Conservation (phyloP, 805 yeast genomes). For the Candida loeiensis region DNA sequence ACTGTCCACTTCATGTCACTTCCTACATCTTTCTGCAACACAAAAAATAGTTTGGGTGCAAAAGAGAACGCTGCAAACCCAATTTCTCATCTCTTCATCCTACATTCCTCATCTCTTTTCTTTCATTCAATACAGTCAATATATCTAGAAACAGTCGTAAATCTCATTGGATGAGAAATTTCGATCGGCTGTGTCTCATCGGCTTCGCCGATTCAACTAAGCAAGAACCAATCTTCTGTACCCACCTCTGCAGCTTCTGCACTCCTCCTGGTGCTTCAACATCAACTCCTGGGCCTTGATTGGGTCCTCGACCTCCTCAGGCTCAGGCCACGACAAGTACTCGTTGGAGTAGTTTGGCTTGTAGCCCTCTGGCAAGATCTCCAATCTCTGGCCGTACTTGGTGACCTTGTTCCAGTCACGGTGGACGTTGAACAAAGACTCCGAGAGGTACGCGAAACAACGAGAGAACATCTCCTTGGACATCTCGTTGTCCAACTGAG, state of each 20-base stretch:
- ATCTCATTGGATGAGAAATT: no score
- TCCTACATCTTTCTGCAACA: no score
- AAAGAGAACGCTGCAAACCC: no score
- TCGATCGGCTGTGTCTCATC: no score
- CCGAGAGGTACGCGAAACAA: slow-evolving; percentile 54
- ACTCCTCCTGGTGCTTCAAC: slow-evolving; percentile 43
- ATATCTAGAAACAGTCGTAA: no score
- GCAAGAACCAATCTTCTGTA: slow-evolving; percentile 40
- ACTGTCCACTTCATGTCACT: no score
- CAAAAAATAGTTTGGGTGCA: no score
- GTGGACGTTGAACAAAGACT: slow-evolving; percentile 48
- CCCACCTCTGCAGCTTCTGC: slow-evolving; percentile 44
- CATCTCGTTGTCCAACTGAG: slow-evolving; percentile 40
- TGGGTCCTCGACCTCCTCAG: slow-evolving; percentile 44
- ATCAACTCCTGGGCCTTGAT: slow-evolving; percentile 46
- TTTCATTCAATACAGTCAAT: background rate
- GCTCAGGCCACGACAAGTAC: slow-evolving; percentile 48
- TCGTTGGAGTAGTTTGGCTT: slow-evolving; percentile 50
- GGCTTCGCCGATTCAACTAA: no score
- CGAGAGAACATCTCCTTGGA: slow-evolving; percentile 47
- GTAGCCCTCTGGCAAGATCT: slow-evolving; percentile 48
- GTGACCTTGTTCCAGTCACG: slow-evolving; percentile 58
- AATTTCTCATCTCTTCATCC: background rate
- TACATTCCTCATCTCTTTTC: background rate
- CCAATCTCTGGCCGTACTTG: slow-evolving; percentile 52